A percentile compares a stretch with the other conserved stretches of the same genome.
phyloP scores from a whole-genome alignment of 257 asterid genomes.

The Capsicum baccatum region DNA sequence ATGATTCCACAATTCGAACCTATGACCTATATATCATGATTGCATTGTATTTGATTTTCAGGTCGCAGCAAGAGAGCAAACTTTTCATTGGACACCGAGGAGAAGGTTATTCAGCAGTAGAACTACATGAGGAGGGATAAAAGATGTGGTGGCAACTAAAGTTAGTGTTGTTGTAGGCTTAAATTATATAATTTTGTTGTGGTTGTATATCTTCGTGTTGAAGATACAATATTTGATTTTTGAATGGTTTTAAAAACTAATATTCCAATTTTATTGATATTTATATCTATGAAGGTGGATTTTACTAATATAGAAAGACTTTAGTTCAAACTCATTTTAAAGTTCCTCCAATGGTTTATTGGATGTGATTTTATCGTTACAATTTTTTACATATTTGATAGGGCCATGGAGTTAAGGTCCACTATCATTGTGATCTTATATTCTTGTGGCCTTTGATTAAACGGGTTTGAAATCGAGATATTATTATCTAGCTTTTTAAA shows the following conservation, averaged over 20 bases:
- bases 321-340: neutral
- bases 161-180: neutral
- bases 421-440: neutral
- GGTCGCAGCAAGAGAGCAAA: constrained; percentile 38
- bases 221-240: neutral
- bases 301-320: neutral
- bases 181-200: neutral
- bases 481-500: neutral
- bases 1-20: too few relatives aligned
- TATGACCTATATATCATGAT: neutral
- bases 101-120: neutral
- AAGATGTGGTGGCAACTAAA: constrained; percentile 21
- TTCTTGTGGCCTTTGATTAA: neutral
- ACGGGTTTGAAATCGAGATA: neutral
- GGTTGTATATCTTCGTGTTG: neutral
- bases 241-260: neutral
- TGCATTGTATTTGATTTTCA: neutral
- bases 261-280: neutral
- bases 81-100: constrained; percentile 32
- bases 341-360: neutral
- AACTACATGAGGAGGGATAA: constrained; percentile 30
- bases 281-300: neutral
- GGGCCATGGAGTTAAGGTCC: neutral
- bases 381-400: neutral
- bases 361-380: neutral